Percentiles rank a stretch among this genome's conserved stretches.
These are phyloP conservation scores for Tetrapisispora iriomotensis DNA, from an alignment of 805 yeast genomes.

Conservation along the genomic window DNA sequence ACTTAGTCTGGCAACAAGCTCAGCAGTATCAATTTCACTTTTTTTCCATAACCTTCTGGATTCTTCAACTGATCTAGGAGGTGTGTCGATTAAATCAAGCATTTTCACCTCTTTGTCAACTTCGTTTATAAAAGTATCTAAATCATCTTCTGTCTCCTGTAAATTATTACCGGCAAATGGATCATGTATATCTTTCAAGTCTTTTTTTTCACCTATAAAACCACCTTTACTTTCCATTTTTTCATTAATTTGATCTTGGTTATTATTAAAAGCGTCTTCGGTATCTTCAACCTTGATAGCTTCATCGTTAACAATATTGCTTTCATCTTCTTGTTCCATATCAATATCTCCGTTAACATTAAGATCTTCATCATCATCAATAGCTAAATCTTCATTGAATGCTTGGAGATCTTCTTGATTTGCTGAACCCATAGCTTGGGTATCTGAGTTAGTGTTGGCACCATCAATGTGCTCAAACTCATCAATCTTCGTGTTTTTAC, in stretches of 20 bases:
- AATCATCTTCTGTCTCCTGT: slow-evolving; percentile 19
- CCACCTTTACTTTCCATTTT: slow-evolving; percentile 36
- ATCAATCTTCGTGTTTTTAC: slow-evolving; percentile 60
- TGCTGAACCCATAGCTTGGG: slow-evolving; percentile 92
- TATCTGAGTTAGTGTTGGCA: slow-evolving; percentile 64
- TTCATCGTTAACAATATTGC: slow-evolving; percentile 20
- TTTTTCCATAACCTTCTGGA: slow-evolving; percentile 74
- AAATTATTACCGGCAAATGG: slow-evolving; percentile 37
- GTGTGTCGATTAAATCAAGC: slow-evolving; percentile 23
- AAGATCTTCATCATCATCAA: slow-evolving; percentile 52
- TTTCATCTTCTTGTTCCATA: slow-evolving; percentile 30
- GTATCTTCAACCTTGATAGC: slow-evolving; percentile 25
- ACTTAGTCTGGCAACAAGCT: slow-evolving; percentile 74
- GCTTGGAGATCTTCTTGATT: slow-evolving; percentile 67
- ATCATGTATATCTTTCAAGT: slow-evolving; percentile 12
- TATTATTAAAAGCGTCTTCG: slow-evolving; percentile 10
- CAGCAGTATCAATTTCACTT: slow-evolving; percentile 79
- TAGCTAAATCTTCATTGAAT: slow-evolving; percentile 71
- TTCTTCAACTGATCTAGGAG: slow-evolving; percentile 48
- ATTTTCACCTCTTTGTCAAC: slow-evolving; percentile 26
- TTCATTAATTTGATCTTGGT: slow-evolving; percentile 19
- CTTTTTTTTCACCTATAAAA: slow-evolving; percentile 40
- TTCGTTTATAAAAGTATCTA: slow-evolving; percentile 27
- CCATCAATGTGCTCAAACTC: slow-evolving; percentile 80
- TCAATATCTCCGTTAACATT: slow-evolving; percentile 23